Conservation (phyloP, 2,329 filamentous ascomycete species). For the Clonostachys solani region DNA sequence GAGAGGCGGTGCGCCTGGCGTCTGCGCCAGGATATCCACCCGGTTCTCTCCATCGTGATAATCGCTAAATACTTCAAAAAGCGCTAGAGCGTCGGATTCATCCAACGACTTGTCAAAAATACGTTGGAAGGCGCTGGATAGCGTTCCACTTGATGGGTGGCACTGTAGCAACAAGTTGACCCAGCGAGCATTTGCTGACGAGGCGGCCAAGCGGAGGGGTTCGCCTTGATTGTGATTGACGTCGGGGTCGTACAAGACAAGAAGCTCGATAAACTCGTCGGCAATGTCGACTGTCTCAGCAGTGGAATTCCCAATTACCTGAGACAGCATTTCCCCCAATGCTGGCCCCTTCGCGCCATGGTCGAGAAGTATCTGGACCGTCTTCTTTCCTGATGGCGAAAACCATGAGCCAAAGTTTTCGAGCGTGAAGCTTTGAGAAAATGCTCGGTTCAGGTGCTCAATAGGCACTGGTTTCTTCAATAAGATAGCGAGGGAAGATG, state of each 20-base stretch:
- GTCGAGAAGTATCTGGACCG: slow-evolving; percentile 41
- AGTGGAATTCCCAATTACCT: slow-evolving; percentile 37
- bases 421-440: slow-evolving; percentile 37
- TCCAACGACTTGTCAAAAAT: slow-evolving; percentile 47
- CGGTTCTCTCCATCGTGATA: slow-evolving; percentile 40
- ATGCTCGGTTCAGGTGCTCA: slow-evolving; percentile 38
- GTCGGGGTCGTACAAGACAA: slow-evolving; percentile 32
- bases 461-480: slow-evolving; percentile 32
- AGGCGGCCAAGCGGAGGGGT: slow-evolving; percentile 48
- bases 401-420: slow-evolving; percentile 39
- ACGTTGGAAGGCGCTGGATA: slow-evolving; percentile 49
- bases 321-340: slow-evolving; percentile 37
- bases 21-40: slow-evolving; percentile 44
- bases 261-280: slow-evolving; percentile 36
- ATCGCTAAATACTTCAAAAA: slow-evolving; percentile 48
- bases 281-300: slow-evolving; percentile 31
- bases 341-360: slow-evolving; percentile 42
- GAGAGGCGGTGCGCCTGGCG: slow-evolving; percentile 38
- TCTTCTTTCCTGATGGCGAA: slow-evolving; percentile 37
- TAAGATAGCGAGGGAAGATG: slow-evolving; percentile 33
- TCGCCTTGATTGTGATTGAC: slow-evolving; percentile 49
- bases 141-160: slow-evolving; percentile 41
- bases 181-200: slow-evolving; percentile 43
- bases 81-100: slow-evolving; percentile 43
- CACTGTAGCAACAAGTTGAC: slow-evolving; percentile 44